Base-by-base conservation (phyloP, 2,329 filamentous ascomycete genomes). In the Cordyceps javanica region DNA sequence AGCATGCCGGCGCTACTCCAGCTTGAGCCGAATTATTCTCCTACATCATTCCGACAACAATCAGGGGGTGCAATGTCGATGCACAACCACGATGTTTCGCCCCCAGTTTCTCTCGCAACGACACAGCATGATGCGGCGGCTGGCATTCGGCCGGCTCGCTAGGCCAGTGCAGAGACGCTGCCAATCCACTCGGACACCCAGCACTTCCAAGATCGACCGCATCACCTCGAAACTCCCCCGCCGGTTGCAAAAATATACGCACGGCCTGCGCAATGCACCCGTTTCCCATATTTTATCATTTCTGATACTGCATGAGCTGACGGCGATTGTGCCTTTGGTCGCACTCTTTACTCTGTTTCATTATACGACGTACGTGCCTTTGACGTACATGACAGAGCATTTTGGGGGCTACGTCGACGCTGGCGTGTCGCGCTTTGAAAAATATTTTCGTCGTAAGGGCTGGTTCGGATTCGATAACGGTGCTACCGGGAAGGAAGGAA, bases 261-360 rank as follows among this genome's bases (percentile, higher is more conserved):
- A 76, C 1, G 83, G 85, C 0, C 82, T 99, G 3, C 83, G 86
- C 58, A 79, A 82, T 57, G 91, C 91, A 1, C 94, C 94, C 0
- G 72, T 91, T 45, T 90, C 90, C 1, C 91, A 97, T 73, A 78
- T 96, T 42, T 83, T 88, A 1, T 87, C 93, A 0, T 99, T 99
- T 70, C 77, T 97, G 11, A 77, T 97, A 39, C 80, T 99, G 0
- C 94, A 99, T 75, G 94, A 99, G 72, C 70, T 97, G 45, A 97
- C 94, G 0, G 93, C 94, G 10, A 75, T 97, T 11, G 72, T 93
- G 1, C 93, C 93, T 0, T 73, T 97, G 0, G 70, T 95, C 39
- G 87, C 82, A 0, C 80, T 97, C 1, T 85, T 89, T 23, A 86
- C 80, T 1, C 69, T 84, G 1, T 96, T 99, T 71, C 90, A 97